Evolutionary conservation across 306 rosid genomes (phyloP).

Genomic region (Cicer judaicum): DNA sequence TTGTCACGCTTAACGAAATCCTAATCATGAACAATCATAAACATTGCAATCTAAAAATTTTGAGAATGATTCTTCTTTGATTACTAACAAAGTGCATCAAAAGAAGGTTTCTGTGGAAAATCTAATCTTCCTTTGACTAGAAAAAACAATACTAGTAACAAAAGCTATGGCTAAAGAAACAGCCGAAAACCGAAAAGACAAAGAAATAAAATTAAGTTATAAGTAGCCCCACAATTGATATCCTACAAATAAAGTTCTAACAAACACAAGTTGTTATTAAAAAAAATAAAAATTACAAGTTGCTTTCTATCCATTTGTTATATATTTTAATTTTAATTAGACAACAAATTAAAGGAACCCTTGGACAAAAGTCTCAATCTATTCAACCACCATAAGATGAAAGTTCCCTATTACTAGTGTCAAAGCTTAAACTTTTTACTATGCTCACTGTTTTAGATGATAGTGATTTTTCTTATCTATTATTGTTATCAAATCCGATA

Average conservation of each 20-base stretch:
- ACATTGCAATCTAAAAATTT: conserved; percentile 37
- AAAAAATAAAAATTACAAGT: background rate
- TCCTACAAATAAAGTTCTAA: conserved; percentile 17
- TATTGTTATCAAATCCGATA: too few relatives aligned
- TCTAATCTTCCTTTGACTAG: conserved; percentile 50
- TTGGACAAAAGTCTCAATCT: background rate
- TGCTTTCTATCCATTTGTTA: conserved; percentile 27
- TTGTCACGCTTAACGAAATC: conserved; percentile 49
- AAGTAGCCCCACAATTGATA: conserved; percentile 36
- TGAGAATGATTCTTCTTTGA: conserved; percentile 48
- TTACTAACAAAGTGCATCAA: conserved; percentile 48
- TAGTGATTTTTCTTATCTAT: too few relatives aligned
- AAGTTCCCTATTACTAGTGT: background rate
- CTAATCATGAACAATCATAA: conserved; percentile 51
- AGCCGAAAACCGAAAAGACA: conserved; percentile 35
- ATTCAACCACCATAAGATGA: conserved; percentile 11
- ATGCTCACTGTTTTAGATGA: too few relatives aligned
- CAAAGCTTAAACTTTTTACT: too few relatives aligned
- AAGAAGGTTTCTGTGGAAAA: conserved; percentile 43
- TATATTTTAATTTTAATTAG: background rate
- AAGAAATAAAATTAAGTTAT: background rate
- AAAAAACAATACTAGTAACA: conserved; percentile 6
- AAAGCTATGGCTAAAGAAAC: background rate
- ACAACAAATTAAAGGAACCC: background rate
- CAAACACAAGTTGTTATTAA: background rate